A percentile compares a stretch with the other conserved stretches of the same genome.
phyloP scores from a whole-genome alignment of 106 monocot genomes.

The Allium fistulosum region DNA sequence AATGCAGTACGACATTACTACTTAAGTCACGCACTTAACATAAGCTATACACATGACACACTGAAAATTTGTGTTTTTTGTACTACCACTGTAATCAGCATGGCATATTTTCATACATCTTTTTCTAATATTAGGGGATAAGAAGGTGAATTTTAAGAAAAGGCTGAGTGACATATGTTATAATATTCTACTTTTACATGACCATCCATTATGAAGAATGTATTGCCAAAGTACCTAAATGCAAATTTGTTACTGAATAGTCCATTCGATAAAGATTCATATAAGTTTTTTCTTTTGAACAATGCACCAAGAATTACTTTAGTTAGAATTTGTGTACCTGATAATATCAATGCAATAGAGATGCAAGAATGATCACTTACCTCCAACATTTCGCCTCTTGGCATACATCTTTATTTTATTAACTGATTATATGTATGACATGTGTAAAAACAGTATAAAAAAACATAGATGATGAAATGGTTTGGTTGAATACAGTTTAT shows the following conservation, averaged over 20 bases:
- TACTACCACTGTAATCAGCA: too few species aligned
- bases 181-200: conserved; percentile 34
- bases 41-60: conserved; percentile 6
- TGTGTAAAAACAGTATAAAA: too few species aligned
- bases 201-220: conserved; percentile 37
- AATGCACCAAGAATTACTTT: conserved; percentile 54
- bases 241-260: conserved; percentile 76
- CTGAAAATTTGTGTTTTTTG: too few species aligned
- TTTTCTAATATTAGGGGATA: conserved; percentile 42
- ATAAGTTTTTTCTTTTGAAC: conserved; percentile 55
- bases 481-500: too few species aligned
- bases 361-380: conserved; percentile 41
- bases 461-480: too few species aligned
- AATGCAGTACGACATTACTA: conserved; percentile 53
- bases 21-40: conserved; percentile 54
- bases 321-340: conserved; percentile 45
- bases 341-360: conserved; percentile 24
- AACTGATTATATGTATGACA: too few species aligned
- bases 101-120: background rate
- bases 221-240: conserved; percentile 36
- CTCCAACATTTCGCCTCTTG: conserved; percentile 52
- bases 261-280: conserved; percentile 66
- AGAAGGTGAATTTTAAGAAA: conserved; percentile 61
- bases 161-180: conserved; percentile 43
- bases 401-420: conserved; percentile 53